These are phyloP conservation scores for Aphanomyces invadans DNA, from an alignment of 352 stramenopile genomes.

Conservation along the genomic window DNA sequence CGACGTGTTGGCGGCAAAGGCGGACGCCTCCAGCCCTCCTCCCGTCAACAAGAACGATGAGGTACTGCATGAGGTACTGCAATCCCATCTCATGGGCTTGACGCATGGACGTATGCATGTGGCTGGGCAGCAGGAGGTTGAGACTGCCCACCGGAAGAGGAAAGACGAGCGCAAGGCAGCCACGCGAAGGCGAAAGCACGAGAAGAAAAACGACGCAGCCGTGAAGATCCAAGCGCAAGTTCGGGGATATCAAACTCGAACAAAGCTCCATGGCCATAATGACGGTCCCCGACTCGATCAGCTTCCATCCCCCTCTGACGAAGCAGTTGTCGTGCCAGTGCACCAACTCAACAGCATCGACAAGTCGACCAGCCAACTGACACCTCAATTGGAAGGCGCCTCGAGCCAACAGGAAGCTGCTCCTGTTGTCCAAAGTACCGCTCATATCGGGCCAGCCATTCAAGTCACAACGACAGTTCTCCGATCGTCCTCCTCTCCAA, in stretches of 20 bases:
- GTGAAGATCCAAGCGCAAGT: slow-evolving; percentile 21
- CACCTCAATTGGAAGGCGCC: too few relatives aligned
- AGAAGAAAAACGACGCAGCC: slow-evolving; percentile 11
- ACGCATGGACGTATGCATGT: too few relatives aligned
- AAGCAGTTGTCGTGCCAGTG: background rate
- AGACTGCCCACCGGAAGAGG: slow-evolving; percentile 6
- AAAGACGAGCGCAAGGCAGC: slow-evolving; percentile 16
- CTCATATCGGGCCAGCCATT: too few relatives aligned
- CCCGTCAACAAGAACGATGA: too few relatives aligned
- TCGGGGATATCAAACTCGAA: slow-evolving; percentile 4
- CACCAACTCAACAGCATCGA: background rate
- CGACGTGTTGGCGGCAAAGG: background rate
- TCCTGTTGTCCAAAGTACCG: too few relatives aligned
- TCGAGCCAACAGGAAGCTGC: too few relatives aligned
- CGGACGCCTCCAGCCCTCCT: background rate
- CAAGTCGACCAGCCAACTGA: background rate
- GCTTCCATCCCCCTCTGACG: background rate
- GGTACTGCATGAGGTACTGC: too few relatives aligned
- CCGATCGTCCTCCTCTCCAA: too few relatives aligned
- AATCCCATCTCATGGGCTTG: too few relatives aligned
- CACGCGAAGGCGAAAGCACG: slow-evolving; percentile 8
- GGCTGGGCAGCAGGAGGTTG: too few relatives aligned
- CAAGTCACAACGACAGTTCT: too few relatives aligned
- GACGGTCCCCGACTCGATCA: background rate
- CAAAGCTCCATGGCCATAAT: background rate